Evolutionary conservation across 2,329 filamentous ascomycete species (phyloP).

Genomic region (Chrysosporium keratinophilum): DNA sequence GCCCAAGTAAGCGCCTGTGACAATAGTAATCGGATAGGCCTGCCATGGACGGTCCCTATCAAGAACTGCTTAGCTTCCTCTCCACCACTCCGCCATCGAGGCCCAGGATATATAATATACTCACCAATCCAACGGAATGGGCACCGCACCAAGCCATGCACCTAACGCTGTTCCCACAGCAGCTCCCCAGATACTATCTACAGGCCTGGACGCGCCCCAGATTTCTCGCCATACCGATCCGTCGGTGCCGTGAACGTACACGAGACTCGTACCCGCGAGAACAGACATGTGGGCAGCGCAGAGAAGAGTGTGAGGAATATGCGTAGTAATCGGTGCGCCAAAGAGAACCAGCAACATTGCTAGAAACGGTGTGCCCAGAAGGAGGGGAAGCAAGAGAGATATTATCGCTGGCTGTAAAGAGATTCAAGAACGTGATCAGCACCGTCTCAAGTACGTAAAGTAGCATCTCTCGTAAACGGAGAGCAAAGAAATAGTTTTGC

Average conservation of each 20-base stretch:
- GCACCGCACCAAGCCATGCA: conserved; percentile 86
- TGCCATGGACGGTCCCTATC: conserved; percentile 88
- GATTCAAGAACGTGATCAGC: neutral
- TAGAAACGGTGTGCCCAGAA: conserved; percentile 49
- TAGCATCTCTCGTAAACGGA: neutral
- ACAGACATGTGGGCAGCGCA: conserved; percentile 72
- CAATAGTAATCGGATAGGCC: conserved; percentile 87
- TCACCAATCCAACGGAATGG: conserved; percentile 87
- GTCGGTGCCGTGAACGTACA: conserved; percentile 79
- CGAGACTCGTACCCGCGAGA: conserved; percentile 65
- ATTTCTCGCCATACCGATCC: conserved; percentile 57
- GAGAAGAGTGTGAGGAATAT: conserved; percentile 66
- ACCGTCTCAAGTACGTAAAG: neutral
- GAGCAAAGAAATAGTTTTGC: conserved; percentile 9
- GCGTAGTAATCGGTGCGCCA: conserved; percentile 78
- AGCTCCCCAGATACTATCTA: conserved; percentile 77
- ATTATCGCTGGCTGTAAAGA: conserved; percentile 55
- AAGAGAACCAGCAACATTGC: conserved; percentile 66
- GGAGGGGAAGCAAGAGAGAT: conserved; percentile 47
- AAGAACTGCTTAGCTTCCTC: neutral
- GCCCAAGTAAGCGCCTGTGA: conserved; percentile 71
- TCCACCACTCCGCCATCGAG: neutral
- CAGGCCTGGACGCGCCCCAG: conserved; percentile 57
- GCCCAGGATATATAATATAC: conserved; percentile 17
- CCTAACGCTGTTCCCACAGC: conserved; percentile 68